These are phyloP conservation scores for Colletotrichum karsti DNA, from an alignment of 2,329 filamentous ascomycete genomes.

Conservation along the genomic window DNA sequence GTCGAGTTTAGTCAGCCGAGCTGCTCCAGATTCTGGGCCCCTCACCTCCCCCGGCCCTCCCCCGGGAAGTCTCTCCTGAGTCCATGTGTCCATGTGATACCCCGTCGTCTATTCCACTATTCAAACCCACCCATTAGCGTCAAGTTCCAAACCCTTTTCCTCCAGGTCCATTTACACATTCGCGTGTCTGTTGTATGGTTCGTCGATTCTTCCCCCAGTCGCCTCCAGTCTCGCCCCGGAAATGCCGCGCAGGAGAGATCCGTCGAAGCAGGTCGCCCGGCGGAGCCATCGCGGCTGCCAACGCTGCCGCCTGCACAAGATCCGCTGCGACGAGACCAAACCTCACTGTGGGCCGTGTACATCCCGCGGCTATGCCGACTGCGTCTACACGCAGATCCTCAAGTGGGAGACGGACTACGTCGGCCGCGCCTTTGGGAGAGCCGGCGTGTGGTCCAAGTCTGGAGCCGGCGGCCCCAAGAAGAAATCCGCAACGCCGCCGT, in stretches of 20 bases:
- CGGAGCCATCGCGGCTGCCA: constrained; percentile 35
- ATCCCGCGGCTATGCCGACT: constrained; percentile 31
- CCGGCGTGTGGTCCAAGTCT: constrained; percentile 38
- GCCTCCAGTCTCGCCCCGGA: not conserved
- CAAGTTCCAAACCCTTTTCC: not conserved
- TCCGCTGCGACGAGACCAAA: constrained; percentile 33
- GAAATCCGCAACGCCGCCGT: not conserved
- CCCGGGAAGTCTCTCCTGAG: not conserved
- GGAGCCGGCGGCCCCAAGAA: not conserved
- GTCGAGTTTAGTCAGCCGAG: constrained; percentile 15
- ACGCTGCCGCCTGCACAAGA: constrained; percentile 34
- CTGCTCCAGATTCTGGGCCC: constrained; percentile 6
- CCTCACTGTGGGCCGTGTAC: constrained; percentile 31
- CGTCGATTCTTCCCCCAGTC: not conserved
- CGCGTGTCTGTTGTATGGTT: not conserved
- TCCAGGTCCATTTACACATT: not conserved
- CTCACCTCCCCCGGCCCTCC: not conserved
- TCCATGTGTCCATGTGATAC: constrained; percentile 6
- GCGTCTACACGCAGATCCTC: constrained; percentile 21
- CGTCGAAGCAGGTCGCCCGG: constrained; percentile 23
- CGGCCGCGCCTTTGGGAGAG: constrained; percentile 38
- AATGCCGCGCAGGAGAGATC: constrained; percentile 22
- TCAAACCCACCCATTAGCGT: not conserved
- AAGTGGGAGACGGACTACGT: constrained; percentile 41
- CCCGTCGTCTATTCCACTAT: constrained; percentile 3